These are phyloP conservation scores for Tylopilus sp. DNA, from an alignment of 768 basidiomycete species.

Conservation along the genomic window DNA sequence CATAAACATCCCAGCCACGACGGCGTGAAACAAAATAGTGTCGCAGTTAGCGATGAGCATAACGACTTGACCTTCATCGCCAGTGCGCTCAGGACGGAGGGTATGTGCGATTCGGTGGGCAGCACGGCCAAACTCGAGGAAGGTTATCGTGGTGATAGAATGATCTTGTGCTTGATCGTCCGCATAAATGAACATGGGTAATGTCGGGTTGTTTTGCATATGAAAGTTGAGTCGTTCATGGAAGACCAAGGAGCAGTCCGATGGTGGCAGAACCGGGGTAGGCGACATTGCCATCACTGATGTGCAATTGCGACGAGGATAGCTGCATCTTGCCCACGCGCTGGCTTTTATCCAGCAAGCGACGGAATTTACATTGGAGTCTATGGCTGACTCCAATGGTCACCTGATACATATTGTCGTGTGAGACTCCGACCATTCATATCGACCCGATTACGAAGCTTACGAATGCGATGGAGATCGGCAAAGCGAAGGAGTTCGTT, in stretches of 20 bases:
- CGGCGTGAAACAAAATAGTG: background rate
- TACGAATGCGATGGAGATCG: no score
- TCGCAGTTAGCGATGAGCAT: background rate
- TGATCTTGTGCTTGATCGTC: slow-evolving; percentile 11
- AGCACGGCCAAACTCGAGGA: background rate
- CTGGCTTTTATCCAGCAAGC: background rate
- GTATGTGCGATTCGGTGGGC: background rate
- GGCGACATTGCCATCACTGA: slow-evolving; percentile 1
- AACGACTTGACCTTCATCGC: background rate
- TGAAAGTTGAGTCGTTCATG: slow-evolving; percentile 18
- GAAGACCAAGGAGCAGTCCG: slow-evolving; percentile 15
- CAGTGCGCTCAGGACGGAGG: background rate
- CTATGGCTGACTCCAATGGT: no score
- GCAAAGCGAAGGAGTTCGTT: no score
- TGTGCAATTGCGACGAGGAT: background rate
- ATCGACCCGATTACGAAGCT: no score
- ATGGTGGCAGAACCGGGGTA: slow-evolving; percentile 8
- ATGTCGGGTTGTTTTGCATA: slow-evolving; percentile 9
- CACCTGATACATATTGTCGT: no score
- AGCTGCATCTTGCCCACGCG: background rate
- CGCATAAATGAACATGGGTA: slow-evolving; percentile 14
- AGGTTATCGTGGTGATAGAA: slow-evolving; percentile 6
- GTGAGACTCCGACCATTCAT: no score
- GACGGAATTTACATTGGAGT: background rate
- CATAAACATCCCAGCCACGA: background rate